A percentile compares a stretch with the other conserved stretches of the same genome.
phyloP scores from a whole-genome alignment of 2,329 filamentous ascomycete genomes.

The Nothomitra cinnamomea region DNA sequence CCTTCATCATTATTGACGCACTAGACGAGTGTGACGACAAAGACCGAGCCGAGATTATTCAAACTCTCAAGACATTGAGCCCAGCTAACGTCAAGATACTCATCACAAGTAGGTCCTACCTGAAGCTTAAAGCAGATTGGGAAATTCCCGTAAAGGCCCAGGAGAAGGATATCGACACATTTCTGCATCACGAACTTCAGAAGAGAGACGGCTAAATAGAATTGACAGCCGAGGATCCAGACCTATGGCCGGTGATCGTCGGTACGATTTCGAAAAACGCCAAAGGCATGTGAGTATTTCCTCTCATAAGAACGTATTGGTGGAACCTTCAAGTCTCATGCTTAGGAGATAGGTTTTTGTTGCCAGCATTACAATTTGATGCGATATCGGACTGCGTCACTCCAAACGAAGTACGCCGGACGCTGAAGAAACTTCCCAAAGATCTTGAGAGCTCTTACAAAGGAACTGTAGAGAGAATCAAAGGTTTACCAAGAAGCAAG shows the following conservation, averaged over 20 bases:
- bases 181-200: slow-evolving; percentile 13
- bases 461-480: slow-evolving; percentile 16
- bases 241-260: slow-evolving; percentile 13
- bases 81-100: no score
- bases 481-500: slow-evolving; percentile 12
- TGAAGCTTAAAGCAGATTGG: slow-evolving; percentile 4
- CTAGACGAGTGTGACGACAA: slow-evolving; percentile 15
- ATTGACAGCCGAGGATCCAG: slow-evolving; percentile 12
- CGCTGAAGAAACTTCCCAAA: slow-evolving; percentile 14
- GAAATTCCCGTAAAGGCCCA: slow-evolving; percentile 11
- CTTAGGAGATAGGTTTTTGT: slow-evolving; percentile 12
- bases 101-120: no score
- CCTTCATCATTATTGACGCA: slow-evolving; percentile 16
- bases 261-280: slow-evolving; percentile 13
- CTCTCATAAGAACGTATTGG: no score
- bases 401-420: slow-evolving; percentile 16
- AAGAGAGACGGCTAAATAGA: slow-evolving; percentile 11
- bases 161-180: slow-evolving; percentile 12
- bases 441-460: slow-evolving; percentile 15
- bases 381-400: slow-evolving; percentile 17
- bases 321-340: no score
- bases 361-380: slow-evolving; percentile 18
- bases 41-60: no score
- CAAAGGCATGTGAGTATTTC: slow-evolving; percentile 16
- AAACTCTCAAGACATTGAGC: no score